Conservation (phyloP, 352 stramenopile species). For the Phytophthora sojae region DNA sequence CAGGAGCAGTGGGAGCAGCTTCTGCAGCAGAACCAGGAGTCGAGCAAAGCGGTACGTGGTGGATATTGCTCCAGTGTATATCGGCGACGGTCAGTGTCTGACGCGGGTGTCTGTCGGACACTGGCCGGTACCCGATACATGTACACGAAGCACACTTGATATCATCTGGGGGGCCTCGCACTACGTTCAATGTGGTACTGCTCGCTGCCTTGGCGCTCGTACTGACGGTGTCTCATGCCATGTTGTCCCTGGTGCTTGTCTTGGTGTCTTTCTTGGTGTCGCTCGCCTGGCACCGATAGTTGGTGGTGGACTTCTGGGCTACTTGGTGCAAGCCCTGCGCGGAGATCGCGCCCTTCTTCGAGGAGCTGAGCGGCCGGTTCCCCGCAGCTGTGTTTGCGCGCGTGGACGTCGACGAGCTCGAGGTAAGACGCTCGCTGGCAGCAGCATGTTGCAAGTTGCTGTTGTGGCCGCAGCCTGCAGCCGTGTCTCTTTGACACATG, state of each 20-base stretch:
- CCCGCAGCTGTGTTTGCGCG: constrained; percentile 66
- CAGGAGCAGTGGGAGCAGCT: constrained; percentile 64
- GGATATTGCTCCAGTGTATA: neutral
- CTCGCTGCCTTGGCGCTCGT: neutral
- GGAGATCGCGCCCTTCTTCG: constrained; percentile 81
- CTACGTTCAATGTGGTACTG: neutral
- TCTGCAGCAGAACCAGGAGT: constrained; percentile 52
- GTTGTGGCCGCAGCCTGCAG: neutral
- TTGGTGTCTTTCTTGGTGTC: constrained; percentile 7
- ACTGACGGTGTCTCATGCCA: constrained; percentile 6
- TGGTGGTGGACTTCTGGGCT: constrained; percentile 89
- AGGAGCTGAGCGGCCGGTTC: constrained; percentile 70
- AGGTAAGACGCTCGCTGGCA: constrained; percentile 44
- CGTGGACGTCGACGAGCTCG: constrained; percentile 81
- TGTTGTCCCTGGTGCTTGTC: neutral
- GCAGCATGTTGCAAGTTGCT: neutral
- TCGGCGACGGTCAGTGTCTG: neutral
- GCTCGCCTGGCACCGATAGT: constrained; percentile 28
- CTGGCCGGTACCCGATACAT: neutral
- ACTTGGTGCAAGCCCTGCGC: constrained; percentile 88
- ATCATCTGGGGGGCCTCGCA: neutral
- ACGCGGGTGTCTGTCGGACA: neutral
- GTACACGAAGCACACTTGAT: neutral
- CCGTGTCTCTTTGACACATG: constrained; percentile 35
- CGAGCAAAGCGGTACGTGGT: constrained; percentile 52